Evolutionary conservation across 1,139 yeast genomes (phyloP), one percentile per base, ranked within the genome.

Genomic region (Candida sp.): DNA sequence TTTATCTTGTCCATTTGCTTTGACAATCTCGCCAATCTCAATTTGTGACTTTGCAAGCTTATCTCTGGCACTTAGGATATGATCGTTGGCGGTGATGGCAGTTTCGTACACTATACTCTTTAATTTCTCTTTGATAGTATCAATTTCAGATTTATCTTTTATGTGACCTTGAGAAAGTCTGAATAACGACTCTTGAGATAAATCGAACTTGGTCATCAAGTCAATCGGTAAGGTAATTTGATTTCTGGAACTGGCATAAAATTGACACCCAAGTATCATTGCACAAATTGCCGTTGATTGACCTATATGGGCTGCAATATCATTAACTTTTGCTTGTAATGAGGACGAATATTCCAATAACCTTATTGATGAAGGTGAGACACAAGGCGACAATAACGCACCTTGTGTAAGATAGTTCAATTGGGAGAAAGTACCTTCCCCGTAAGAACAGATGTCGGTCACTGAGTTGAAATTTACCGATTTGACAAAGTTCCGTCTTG

Each of bases 381-480:
- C 70, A 3, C 66, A 62, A 0, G 82, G 82, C 2, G 88, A 79
- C 37, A 84, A 67, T 25, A 86, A 58, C 15, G 82, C 63, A 8
- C 83, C 84, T 53, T 85, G 90, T 1, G 81, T 70, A 11, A 83
- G 63, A 53, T 88, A 88, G 53, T 83, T 83, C 53, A 86, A 66
- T 57, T 87, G 95, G 0, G 95, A 85, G 52, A 77, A 77, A 0
- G 87, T 80, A 1, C 95, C 95, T 59, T 88, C 96, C 2, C 96
- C 96, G 55, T 79, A 84, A 1, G 89, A 77, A 45, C 91, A 86
- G 48, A 88, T 74, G 35, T 79, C 81, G 41, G 82, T 82, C 1
- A 76, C 58, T 9, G 71, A 68, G 9, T 72, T 62, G 50, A 87
- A 83, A n/a, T 54, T 47, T 23, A 51, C 52, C 38, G 70, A 67